These are phyloP conservation scores for Barbatosphaeria neglecta DNA, from an alignment of 495 filamentous ascomycete species.

Conservation along the genomic window DNA sequence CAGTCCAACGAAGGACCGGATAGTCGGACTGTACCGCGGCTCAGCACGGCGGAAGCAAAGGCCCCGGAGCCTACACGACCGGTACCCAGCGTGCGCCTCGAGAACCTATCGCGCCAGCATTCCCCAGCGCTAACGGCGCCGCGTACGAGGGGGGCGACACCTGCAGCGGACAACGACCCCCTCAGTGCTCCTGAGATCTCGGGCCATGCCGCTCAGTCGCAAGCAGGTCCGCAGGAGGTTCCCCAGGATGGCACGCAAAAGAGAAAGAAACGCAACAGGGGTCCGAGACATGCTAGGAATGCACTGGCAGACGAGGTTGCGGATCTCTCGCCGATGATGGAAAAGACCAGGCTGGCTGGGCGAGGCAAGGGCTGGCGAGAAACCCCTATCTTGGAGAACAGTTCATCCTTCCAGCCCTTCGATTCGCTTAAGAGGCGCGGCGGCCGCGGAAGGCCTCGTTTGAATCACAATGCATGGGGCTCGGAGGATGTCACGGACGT, in stretches of 20 bases:
- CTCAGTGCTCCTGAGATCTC: background rate
- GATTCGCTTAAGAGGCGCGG: slow-evolving; percentile 46
- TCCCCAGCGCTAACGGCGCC: background rate
- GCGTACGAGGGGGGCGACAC: background rate
- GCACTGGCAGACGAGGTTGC: slow-evolving; percentile 9
- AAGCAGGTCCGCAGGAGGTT: background rate
- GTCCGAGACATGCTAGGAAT: slow-evolving; percentile 4
- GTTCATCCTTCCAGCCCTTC: slow-evolving; percentile 43
- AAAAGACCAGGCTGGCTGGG: slow-evolving; percentile 12
- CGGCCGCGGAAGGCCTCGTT: slow-evolving; percentile 37
- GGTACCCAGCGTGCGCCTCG: background rate
- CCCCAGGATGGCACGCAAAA: slow-evolving; percentile 5
- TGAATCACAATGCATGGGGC: slow-evolving; percentile 69
- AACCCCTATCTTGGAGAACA: slow-evolving; percentile 62
- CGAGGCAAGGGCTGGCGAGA: slow-evolving; percentile 69
- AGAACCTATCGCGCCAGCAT: background rate
- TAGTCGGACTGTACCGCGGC: slow-evolving; percentile 15
- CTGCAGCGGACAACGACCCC: background rate
- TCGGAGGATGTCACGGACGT: slow-evolving; percentile 95
- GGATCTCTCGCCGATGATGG: slow-evolving; percentile 6
- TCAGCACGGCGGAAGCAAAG: slow-evolving; percentile 19
- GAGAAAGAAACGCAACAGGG: slow-evolving; percentile 15
- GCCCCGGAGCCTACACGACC: background rate
- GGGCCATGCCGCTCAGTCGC: background rate
- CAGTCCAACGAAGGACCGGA: slow-evolving; percentile 6